phyloP scores from a whole-genome alignment of 139 green algal species.

The Chlamydomonas sphaeroides region DNA sequence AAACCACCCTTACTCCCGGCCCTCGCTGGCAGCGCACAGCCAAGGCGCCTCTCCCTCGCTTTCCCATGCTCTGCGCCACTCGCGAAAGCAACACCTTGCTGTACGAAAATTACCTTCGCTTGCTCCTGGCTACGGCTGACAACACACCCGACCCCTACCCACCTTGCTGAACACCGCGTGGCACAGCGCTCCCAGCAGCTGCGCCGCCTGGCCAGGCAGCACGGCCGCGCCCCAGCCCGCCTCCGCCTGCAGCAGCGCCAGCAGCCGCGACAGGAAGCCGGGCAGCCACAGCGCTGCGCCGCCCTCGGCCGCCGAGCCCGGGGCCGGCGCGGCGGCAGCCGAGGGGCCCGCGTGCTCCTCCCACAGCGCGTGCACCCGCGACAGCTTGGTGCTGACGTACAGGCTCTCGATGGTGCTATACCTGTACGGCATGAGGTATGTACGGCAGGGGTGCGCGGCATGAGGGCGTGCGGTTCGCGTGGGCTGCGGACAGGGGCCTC shows the following conservation, averaged over 20 bases:
- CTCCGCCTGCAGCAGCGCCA: slow-evolving; percentile 65
- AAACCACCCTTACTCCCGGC: too few species aligned
- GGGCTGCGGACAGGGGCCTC: too few species aligned
- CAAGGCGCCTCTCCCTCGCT: too few species aligned
- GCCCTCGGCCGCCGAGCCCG: neutral
- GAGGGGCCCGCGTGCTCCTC: slow-evolving; percentile 34
- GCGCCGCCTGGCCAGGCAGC: slow-evolving; percentile 55
- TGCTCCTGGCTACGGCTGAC: too few species aligned
- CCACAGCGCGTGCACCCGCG: slow-evolving; percentile 55
- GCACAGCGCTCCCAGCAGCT: slow-evolving; percentile 66
- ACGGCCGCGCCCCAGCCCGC: slow-evolving; percentile 62
- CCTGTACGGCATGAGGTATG: neutral
- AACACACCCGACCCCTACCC: too few species aligned
- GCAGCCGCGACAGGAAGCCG: slow-evolving; percentile 30
- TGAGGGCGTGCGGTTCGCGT: too few species aligned
- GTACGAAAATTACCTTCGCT: too few species aligned
- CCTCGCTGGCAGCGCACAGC: too few species aligned
- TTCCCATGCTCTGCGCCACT: too few species aligned
- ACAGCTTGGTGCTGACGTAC: slow-evolving; percentile 69
- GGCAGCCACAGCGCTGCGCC: slow-evolving; percentile 20
- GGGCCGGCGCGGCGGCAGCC: neutral
- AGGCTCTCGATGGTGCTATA: slow-evolving; percentile 64
- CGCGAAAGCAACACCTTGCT: too few species aligned
- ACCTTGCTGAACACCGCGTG: slow-evolving; percentile 60
- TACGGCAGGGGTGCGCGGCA: neutral